Base-by-base conservation (phyloP, 2,329 filamentous ascomycete species). In the Paraphoma sp. region DNA sequence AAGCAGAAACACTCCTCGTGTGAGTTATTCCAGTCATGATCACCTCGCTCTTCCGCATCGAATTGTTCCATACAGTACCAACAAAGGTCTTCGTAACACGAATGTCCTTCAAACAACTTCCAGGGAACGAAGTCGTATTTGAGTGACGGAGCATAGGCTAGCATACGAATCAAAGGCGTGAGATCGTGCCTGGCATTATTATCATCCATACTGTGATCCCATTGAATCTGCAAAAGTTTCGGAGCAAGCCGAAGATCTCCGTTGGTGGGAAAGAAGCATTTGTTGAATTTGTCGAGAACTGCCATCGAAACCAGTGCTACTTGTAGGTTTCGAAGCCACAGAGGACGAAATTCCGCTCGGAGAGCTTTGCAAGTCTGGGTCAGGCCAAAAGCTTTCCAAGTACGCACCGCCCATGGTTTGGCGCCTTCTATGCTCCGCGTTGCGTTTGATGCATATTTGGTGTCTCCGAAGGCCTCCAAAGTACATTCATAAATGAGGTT, bases 331-430 rank as follows among this genome's bases (percentile, higher is more conserved):
- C 51, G 48, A 18, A 59, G 44, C 53, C 55, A 59, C 4, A 62
- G n/a, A 6, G 53, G 48, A 9, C 56, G 53, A 33, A 48, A 62
- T 40, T 62, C 59, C 1, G 17, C 10, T 2, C 59, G 56, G 14
- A 62, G 46, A 11, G 47, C 52, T 30, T 51, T 56, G 45, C 55
- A 59, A 3, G 45, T 46, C 9, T 56, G 53, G 1, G 51, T 48
- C 9, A 62, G 51, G 9, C 36, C 38, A 28, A 57, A 41, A 31
- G 48, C 59, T 3, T 33, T n/a, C 36, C 51, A 38, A 4, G 28
- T 17, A 14, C 28, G n/a, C 2, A 14, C 40, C 3, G 40, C 40
- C 40, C 40, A 42, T 17, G 16, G n/a, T n/a, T n/a, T n/a, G n/a
- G n/a, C n/a, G n/a, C n/a, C n/a, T n/a, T n/a, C n/a, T n/a, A n/a